Percentiles rank a stretch among this genome's conserved stretches.
phyloP scores from a whole-genome alignment of 768 basidiomycete genomes.

The Lactarius vividus region DNA sequence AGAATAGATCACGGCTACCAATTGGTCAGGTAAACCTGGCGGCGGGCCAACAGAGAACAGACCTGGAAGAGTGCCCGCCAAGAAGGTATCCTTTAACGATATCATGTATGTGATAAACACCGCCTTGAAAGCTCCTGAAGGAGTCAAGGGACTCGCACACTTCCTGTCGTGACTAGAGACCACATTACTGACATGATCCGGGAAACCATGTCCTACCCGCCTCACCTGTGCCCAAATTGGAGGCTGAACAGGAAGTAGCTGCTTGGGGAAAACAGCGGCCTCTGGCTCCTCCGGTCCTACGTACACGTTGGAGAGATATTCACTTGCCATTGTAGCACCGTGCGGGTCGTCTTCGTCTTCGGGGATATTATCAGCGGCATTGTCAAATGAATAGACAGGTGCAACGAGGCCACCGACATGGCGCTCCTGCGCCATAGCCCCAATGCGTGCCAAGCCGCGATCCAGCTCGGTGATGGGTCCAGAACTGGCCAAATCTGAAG shows the following conservation, averaged over 20 bases:
- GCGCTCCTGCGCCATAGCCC: background rate
- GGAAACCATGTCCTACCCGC: background rate
- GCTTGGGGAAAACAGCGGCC: conserved; percentile 26
- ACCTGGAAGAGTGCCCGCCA: conserved; percentile 68
- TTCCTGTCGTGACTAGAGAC: conserved; percentile 72
- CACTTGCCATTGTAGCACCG: background rate
- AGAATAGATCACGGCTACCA: conserved; percentile 67
- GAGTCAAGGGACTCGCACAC: conserved; percentile 76
- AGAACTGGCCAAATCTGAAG: background rate
- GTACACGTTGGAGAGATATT: background rate
- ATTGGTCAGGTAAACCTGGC: conserved; percentile 20
- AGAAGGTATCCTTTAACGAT: conserved; percentile 74
- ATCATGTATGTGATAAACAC: conserved; percentile 65
- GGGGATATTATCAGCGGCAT: background rate
- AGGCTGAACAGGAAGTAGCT: conserved; percentile 34
- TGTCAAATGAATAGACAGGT: conserved; percentile 4
- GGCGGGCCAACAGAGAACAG: conserved; percentile 25
- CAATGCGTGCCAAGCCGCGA: background rate
- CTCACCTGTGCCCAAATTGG: conserved; percentile 48
- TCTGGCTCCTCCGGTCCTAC: background rate
- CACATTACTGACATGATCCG: conserved; percentile 11
- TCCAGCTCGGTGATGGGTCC: conserved; percentile 1
- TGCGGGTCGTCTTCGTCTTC: conserved; percentile 2
- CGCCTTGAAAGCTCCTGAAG: conserved; percentile 76
- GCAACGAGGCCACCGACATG: background rate